A percentile compares a stretch with the other conserved stretches of the same genome.
Conservation (phyloP, 305 asterid species). For the Fraxinus greggii region DNA sequence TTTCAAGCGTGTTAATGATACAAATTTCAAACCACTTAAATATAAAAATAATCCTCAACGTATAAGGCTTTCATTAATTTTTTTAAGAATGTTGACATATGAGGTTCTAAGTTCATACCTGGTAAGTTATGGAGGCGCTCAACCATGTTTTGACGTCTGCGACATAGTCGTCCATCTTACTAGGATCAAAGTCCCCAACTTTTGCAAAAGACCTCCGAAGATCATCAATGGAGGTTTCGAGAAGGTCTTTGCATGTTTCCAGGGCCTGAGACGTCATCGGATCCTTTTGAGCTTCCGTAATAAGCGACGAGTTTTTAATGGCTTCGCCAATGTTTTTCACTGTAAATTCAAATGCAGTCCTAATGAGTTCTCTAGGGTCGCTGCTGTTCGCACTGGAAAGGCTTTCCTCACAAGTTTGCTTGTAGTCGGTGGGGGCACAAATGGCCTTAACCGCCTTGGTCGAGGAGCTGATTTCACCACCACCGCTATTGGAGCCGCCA, state of each 20-base stretch:
- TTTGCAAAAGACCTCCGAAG: conserved; percentile 51
- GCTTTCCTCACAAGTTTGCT: conserved; percentile 49
- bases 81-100: background rate
- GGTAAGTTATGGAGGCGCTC: conserved; percentile 65
- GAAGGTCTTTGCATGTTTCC: conserved; percentile 49
- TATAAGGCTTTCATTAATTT: background rate
- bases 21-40: background rate
- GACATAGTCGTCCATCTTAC: conserved; percentile 39
- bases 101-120: background rate
- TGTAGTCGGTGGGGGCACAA: conserved; percentile 70
- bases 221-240: conserved; percentile 62
- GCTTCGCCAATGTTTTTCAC: conserved; percentile 38
- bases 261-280: conserved; percentile 54
- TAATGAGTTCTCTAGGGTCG: conserved; percentile 63
- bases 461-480: conserved; percentile 32
- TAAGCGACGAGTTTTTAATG: conserved; percentile 36
- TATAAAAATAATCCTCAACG: background rate
- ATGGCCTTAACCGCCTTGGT: conserved; percentile 54
- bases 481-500: background rate
- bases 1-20: background rate
- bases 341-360: conserved; percentile 46
- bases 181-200: conserved; percentile 36
- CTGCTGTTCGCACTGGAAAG: conserved; percentile 43
- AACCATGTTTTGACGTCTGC: conserved; percentile 81
- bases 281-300: conserved; percentile 51